Evolutionary conservation across 148 eudicot species (phyloP).

Genomic region (Mesembryanthemum crystallinum): DNA sequence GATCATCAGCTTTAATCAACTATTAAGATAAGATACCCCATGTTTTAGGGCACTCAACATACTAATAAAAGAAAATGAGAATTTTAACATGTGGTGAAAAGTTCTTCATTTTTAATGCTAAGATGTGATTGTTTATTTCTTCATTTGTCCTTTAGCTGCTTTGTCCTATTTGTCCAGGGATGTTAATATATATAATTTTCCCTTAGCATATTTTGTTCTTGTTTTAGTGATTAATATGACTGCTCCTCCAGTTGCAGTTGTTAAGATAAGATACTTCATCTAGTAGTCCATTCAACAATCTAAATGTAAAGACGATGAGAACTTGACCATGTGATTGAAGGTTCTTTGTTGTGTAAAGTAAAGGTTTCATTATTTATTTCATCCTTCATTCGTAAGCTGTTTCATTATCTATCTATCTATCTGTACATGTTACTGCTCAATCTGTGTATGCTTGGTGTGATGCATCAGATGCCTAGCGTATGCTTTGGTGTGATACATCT

Average conservation of each 20-base stretch:
- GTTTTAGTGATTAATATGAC: background rate
- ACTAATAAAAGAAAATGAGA: background rate
- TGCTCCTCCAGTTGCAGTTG: background rate
- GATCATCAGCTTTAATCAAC: background rate
- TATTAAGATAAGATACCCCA: background rate
- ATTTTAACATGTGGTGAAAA: slow-evolving; percentile 4
- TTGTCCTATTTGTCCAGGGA: background rate
- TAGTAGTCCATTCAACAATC: too few relatives aligned
- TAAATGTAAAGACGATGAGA: background rate
- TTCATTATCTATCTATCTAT: too few relatives aligned
- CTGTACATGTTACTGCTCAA: too few relatives aligned
- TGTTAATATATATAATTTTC: background rate
- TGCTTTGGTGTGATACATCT: too few relatives aligned
- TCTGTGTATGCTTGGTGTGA: too few relatives aligned
- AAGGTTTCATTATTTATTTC: background rate
- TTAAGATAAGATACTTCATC: too few relatives aligned
- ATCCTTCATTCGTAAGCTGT: background rate
- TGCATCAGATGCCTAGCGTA: too few relatives aligned
- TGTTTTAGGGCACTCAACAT: background rate
- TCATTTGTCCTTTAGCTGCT: background rate
- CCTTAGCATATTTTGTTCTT: background rate
- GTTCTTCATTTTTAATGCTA: background rate
- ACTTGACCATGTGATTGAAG: background rate
- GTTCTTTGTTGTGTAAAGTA: background rate
- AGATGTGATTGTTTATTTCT: background rate